These are phyloP conservation scores for Colletotrichum somersetense DNA, from an alignment of 2,329 filamentous ascomycete species.

Conservation along the genomic window DNA sequence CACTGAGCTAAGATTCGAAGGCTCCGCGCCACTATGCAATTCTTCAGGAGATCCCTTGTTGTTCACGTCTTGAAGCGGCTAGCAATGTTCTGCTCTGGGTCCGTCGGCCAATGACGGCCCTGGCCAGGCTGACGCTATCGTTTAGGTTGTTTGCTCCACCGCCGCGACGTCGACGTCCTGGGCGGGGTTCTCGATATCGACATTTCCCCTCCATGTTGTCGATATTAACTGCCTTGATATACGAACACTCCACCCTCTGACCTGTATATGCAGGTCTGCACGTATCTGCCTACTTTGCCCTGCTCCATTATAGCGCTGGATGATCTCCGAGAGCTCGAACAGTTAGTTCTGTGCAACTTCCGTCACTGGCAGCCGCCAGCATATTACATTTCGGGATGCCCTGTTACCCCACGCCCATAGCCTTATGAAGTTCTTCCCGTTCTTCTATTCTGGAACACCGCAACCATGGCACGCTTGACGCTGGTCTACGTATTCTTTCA, in stretches of 20 bases:
- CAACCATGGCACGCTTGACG: not conserved
- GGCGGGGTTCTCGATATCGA: not conserved
- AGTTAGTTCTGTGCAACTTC: not conserved
- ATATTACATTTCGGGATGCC: not conserved
- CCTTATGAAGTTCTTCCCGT: not conserved
- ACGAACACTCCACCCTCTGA: not conserved
- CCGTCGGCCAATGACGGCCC: conserved; percentile 22
- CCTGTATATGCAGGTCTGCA: not conserved
- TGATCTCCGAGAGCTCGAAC: not conserved
- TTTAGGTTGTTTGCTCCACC: conserved; percentile 30
- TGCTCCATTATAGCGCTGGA: not conserved
- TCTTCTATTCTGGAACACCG: not conserved
- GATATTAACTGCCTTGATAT: not conserved
- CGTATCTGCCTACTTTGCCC: not conserved
- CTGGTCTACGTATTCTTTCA: not conserved
- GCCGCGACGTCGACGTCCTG: conserved; percentile 1
- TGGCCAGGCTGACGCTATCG: conserved; percentile 18
- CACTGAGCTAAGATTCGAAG: not conserved
- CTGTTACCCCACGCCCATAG: not conserved
- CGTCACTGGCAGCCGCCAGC: not conserved
- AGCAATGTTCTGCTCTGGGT: conserved; percentile 11
- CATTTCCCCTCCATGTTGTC: not conserved
- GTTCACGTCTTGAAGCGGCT: conserved; percentile 16
- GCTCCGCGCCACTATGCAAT: conserved; percentile 17
- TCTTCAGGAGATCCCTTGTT: conserved; percentile 18